Evolutionary conservation across 2,329 filamentous ascomycete species (phyloP).

Genomic region (Diplodia scrobiculata): DNA sequence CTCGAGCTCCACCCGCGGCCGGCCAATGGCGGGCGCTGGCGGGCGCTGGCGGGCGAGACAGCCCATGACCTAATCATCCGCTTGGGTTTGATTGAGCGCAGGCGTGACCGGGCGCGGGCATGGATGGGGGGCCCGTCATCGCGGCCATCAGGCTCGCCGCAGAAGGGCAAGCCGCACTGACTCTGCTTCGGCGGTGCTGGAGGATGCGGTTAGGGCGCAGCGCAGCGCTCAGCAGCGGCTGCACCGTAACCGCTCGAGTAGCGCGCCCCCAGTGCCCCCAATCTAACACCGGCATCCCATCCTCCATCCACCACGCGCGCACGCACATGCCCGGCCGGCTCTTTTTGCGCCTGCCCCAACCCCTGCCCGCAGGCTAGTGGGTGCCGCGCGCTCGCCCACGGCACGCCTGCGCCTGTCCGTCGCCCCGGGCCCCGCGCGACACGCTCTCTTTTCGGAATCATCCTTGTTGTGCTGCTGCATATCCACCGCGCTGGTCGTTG

Average conservation of each 20-base stretch:
- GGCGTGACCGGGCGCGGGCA: constrained; percentile 22
- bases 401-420: constrained; percentile 26
- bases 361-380: constrained; percentile 23
- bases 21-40: constrained; percentile 7
- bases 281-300: constrained; percentile 28
- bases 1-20: constrained; percentile 21
- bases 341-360: constrained; percentile 25
- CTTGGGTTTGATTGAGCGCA: constrained; percentile 20
- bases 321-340: constrained; percentile 27
- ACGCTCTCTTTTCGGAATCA: constrained; percentile 28
- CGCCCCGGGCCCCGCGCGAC: constrained; percentile 20
- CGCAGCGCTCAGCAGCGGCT: constrained; percentile 23
- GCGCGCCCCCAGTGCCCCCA: constrained; percentile 26
- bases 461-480: constrained; percentile 28
- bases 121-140: constrained; percentile 22
- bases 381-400: constrained; percentile 20
- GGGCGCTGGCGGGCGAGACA: constrained; percentile 8
- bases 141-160: constrained; percentile 25
- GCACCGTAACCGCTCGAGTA: constrained; percentile 26
- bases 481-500: constrained; percentile 28
- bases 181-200: constrained; percentile 25
- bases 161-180: constrained; percentile 26
- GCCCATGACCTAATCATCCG: constrained; percentile 26
- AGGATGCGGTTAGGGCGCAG: constrained; percentile 27
- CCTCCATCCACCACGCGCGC: constrained; percentile 26